Percentiles rank a stretch among this genome's conserved stretches.
Evolutionary conservation across 164 flowering plant genomes (phyloP).

Genomic region (Umbellularia californica): DNA sequence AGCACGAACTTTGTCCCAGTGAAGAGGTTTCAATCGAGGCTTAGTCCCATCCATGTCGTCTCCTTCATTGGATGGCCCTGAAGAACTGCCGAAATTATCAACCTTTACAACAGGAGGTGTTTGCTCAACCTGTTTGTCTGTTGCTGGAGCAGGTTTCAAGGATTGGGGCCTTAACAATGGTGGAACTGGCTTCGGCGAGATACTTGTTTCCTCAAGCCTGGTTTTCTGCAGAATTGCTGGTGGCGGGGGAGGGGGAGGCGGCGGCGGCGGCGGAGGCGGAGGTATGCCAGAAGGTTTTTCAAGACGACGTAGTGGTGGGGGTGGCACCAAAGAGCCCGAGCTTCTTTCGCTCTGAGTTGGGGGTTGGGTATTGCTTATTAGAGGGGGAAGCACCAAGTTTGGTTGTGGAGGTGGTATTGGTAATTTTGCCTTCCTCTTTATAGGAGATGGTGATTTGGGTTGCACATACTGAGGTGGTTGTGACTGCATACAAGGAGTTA

Average conservation of each 20-base stretch:
- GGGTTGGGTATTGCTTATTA: conserved; percentile 17
- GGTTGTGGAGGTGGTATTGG: conserved; percentile 55
- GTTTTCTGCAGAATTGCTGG: conserved; percentile 15
- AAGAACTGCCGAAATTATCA: conserved; percentile 15
- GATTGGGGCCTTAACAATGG: conserved; percentile 23
- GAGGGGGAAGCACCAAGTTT: conserved; percentile 37
- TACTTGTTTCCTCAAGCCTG: conserved; percentile 20
- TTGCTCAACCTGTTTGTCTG: conserved; percentile 10
- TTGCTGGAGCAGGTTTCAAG: conserved; percentile 21
- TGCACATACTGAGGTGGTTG: conserved; percentile 11
- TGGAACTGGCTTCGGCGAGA: conserved; percentile 17
- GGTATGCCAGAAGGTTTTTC: background rate
- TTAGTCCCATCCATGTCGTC: conserved; percentile 44
- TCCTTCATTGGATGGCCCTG: conserved; percentile 37
- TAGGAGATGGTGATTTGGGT: conserved; percentile 21
- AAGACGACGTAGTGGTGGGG: conserved; percentile 6
- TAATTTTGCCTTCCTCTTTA: conserved; percentile 42
- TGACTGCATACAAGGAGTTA: background rate
- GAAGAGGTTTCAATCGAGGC: conserved; percentile 79
- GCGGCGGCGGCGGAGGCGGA: background rate
- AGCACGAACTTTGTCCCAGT: conserved; percentile 95
- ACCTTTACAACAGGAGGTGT: conserved; percentile 22
- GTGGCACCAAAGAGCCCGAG: background rate
- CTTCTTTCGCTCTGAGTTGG: background rate
- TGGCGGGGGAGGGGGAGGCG: conserved; percentile 10